These are phyloP conservation scores for Lichtheimia hyalospora DNA, from an alignment of 371 early-diverging fungal genomes.

Conservation along the genomic window DNA sequence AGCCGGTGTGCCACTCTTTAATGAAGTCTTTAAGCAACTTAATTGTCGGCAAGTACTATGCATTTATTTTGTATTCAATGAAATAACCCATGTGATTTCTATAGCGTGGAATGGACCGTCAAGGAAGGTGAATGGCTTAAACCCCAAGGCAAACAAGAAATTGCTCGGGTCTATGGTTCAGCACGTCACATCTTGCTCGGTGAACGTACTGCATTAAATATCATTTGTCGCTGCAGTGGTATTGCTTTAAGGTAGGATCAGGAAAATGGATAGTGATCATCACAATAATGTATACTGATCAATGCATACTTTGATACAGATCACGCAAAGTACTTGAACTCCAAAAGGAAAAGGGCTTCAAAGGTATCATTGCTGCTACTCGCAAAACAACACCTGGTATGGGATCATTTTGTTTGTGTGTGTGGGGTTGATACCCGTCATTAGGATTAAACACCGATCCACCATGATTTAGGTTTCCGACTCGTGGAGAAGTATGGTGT, in stretches of 20 bases:
- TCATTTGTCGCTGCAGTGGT: constrained; percentile 92
- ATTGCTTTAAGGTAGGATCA: constrained; percentile 85
- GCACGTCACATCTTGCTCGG: constrained; percentile 89
- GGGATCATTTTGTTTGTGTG: background rate
- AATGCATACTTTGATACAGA: constrained; percentile 9
- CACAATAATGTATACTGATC: background rate
- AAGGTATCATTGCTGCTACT: constrained; percentile 93
- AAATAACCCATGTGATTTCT: background rate
- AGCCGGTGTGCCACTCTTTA: constrained; percentile 94
- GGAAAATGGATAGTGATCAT: background rate
- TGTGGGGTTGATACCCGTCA: background rate
- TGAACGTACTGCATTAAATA: constrained; percentile 94
- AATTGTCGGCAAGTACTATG: constrained; percentile 71
- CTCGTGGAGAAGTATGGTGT: constrained; percentile 97
- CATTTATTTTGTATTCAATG: background rate
- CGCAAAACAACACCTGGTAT: constrained; percentile 97
- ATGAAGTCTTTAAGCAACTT: constrained; percentile 90
- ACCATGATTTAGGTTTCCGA: constrained; percentile 85
- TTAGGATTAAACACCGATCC: too few species aligned
- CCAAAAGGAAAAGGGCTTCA: constrained; percentile 72
- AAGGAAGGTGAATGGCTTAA: constrained; percentile 80
- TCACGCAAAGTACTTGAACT: constrained; percentile 67
- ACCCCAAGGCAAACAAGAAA: constrained; percentile 65
- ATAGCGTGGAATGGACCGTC: constrained; percentile 81
- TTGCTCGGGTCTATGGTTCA: constrained; percentile 84